phyloP scores from a whole-genome alignment of 2,329 filamentous ascomycete genomes.

The Hypomyces perniciosus region DNA sequence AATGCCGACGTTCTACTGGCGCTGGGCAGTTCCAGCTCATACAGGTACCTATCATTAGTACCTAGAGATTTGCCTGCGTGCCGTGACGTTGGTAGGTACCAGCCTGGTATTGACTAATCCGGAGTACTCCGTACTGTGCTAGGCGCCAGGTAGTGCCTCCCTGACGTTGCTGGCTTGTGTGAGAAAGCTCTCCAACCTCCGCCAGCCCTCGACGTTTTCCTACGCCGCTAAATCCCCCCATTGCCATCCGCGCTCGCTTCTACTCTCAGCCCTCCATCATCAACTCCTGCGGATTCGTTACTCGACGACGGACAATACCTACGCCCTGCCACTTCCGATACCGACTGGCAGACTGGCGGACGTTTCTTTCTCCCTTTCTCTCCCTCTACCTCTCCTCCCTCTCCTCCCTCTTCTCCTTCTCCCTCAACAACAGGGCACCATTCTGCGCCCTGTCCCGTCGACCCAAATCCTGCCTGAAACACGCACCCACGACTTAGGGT shows the following conservation, averaged over 20 bases:
- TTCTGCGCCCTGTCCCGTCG: constrained; percentile 9
- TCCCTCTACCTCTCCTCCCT: constrained; percentile 4
- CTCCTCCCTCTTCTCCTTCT: background rate
- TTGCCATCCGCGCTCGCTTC: background rate
- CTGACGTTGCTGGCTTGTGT: background rate
- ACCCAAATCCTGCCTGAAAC: constrained; percentile 22
- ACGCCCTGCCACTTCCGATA: background rate
- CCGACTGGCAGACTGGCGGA: background rate
- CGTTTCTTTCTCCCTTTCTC: background rate
- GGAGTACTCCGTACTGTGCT: background rate
- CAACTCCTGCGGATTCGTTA: background rate
- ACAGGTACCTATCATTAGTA: background rate
- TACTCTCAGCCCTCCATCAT: background rate
- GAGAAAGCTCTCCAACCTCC: background rate
- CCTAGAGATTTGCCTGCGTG: background rate
- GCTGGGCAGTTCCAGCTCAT: too few relatives aligned
- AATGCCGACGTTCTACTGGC: too few relatives aligned
- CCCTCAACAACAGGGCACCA: constrained; percentile 1
- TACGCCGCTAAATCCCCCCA: background rate
- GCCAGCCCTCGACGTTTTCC: constrained; percentile 2
- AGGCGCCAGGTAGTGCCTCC: background rate
- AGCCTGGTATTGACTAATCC: background rate
- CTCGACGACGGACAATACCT: background rate
- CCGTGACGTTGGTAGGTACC: background rate
- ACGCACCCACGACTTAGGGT: constrained; percentile 12